Evolutionary conservation across 2,329 filamentous ascomycete species (phyloP).

Genomic region (Alternaria gansuensis): DNA sequence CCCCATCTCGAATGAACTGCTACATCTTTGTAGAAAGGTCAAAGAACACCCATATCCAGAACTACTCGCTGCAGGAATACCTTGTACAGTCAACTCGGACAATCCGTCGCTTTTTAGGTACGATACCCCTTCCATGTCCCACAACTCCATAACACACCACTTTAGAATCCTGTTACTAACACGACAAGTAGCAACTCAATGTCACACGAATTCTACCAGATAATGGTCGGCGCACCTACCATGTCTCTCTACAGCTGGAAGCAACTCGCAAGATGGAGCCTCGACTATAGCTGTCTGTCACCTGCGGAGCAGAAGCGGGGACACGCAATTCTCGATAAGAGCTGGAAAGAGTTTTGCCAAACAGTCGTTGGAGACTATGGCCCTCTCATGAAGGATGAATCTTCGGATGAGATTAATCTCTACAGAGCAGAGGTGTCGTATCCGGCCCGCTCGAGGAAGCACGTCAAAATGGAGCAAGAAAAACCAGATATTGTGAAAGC

Average conservation of each 20-base stretch:
- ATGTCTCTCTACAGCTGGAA: slow-evolving; percentile 77
- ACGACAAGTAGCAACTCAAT: slow-evolving; percentile 67
- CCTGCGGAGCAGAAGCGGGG: slow-evolving; percentile 53
- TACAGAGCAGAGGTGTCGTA: slow-evolving; percentile 18
- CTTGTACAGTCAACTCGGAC: slow-evolving; percentile 78
- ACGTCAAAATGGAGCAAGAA: background rate
- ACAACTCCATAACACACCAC: background rate
- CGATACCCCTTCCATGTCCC: background rate
- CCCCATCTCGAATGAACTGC: slow-evolving; percentile 78
- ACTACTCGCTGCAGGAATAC: slow-evolving; percentile 74
- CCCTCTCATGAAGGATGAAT: slow-evolving; percentile 6
- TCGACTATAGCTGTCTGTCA: slow-evolving; percentile 56
- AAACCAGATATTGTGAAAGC: background rate
- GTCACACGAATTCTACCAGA: slow-evolving; percentile 80
- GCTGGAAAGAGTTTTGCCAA: slow-evolving; percentile 68
- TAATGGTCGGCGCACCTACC: slow-evolving; percentile 72
- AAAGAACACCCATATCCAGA: slow-evolving; percentile 73
- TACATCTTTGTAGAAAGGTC: slow-evolving; percentile 72
- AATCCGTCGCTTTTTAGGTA: slow-evolving; percentile 77
- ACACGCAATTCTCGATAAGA: slow-evolving; percentile 59
- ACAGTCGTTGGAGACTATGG: slow-evolving; percentile 59
- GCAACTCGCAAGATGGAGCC: slow-evolving; percentile 63
- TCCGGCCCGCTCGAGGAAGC: slow-evolving; percentile 3
- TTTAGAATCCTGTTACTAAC: background rate
- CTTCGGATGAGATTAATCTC: background rate